phyloP scores from a whole-genome alignment of 495 filamentous ascomycete species.

The Penicillium odoratum region DNA sequence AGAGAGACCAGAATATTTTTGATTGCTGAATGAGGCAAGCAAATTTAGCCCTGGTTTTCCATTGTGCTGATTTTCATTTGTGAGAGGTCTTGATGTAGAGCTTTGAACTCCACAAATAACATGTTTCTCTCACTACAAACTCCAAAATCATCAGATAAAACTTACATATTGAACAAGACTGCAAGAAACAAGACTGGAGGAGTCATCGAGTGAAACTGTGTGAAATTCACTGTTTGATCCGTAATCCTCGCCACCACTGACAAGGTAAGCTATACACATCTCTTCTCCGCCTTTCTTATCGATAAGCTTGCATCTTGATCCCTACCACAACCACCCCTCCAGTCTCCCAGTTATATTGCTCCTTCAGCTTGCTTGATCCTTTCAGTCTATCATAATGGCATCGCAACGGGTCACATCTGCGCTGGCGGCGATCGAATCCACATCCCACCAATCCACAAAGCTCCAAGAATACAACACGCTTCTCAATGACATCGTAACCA shows the following conservation, averaged over 20 bases:
- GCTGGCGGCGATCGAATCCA: slow-evolving; percentile 55
- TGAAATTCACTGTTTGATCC: background rate
- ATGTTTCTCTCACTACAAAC: background rate
- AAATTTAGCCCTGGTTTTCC: background rate
- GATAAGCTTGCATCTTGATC: slow-evolving; percentile 1
- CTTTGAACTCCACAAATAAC: background rate
- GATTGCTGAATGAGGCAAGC: background rate
- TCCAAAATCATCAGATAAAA: too few relatives aligned
- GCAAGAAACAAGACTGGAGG: background rate
- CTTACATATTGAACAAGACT: too few relatives aligned
- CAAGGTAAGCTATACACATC: background rate
- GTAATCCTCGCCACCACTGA: background rate
- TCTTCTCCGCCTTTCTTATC: slow-evolving; percentile 5
- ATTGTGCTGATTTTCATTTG: background rate
- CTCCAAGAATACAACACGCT: slow-evolving; percentile 64
- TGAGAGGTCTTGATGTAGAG: background rate
- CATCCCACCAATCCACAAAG: slow-evolving; percentile 52
- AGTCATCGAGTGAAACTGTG: too few relatives aligned
- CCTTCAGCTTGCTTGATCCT: background rate
- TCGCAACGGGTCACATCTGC: slow-evolving; percentile 57
- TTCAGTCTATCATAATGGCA: slow-evolving; percentile 45
- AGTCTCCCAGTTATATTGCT: too few relatives aligned
- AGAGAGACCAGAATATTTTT: background rate
- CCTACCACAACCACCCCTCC: background rate
- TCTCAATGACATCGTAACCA: slow-evolving; percentile 60